These are phyloP conservation scores for Cicer chorassanicum DNA, from an alignment of 306 rosid species.

Conservation along the genomic window DNA sequence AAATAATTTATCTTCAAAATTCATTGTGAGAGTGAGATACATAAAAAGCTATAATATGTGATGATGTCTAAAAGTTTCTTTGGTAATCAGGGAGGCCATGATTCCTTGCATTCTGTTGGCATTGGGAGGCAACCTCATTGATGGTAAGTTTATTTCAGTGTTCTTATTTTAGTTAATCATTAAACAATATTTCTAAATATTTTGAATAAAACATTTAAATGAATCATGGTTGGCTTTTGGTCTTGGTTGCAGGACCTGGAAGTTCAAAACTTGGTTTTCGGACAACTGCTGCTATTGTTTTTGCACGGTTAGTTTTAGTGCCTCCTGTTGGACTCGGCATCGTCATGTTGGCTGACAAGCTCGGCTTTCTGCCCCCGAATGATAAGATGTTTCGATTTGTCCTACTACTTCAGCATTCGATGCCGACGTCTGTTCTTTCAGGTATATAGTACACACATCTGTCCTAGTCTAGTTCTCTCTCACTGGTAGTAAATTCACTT, in stretches of 20 bases:
- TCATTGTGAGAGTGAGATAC: neutral
- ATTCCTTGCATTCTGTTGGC: slow-evolving; percentile 99
- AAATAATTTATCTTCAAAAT: neutral
- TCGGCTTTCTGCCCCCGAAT: slow-evolving; percentile 86
- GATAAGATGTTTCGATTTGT: slow-evolving; percentile 93
- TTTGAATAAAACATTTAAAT: slow-evolving; percentile 33
- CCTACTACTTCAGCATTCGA: slow-evolving; percentile 91
- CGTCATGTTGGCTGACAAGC: slow-evolving; percentile 91
- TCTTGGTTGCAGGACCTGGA: slow-evolving; percentile 85
- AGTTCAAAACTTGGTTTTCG: slow-evolving; percentile 88
- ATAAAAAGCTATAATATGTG: slow-evolving; percentile 26
- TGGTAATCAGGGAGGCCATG: slow-evolving; percentile 93
- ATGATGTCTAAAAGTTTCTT: slow-evolving; percentile 43
- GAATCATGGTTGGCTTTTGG: slow-evolving; percentile 14
- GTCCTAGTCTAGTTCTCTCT: slow-evolving; percentile 29
- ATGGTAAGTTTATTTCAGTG: slow-evolving; percentile 65
- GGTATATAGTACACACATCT: slow-evolving; percentile 62
- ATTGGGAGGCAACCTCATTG: slow-evolving; percentile 91
- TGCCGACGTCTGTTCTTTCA: slow-evolving; percentile 96
- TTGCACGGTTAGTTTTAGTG: slow-evolving; percentile 78
- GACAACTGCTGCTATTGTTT: slow-evolving; percentile 86
- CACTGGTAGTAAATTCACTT: slow-evolving; percentile 11
- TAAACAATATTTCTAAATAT: neutral
- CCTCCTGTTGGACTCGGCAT: slow-evolving; percentile 92
- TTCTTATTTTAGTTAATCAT: neutral